These are phyloP conservation scores for Candida neerlandica DNA, from an alignment of 1,139 yeast genomes.

Conservation along the genomic window DNA sequence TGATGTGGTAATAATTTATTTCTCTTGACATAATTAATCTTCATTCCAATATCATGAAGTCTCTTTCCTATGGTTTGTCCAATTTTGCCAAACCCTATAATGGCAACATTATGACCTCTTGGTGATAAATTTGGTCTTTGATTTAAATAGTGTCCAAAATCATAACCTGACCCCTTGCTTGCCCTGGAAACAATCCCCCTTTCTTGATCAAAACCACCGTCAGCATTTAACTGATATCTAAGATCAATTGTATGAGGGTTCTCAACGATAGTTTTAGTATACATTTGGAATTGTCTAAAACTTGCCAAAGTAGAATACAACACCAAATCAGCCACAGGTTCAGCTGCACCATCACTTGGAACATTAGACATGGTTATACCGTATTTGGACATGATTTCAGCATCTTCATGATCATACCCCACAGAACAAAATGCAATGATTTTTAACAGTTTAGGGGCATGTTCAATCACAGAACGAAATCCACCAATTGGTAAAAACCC, in stretches of 20 bases:
- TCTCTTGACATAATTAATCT: constrained; percentile 63
- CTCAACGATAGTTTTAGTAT: constrained; percentile 28
- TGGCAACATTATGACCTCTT: constrained; percentile 58
- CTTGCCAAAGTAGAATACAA: constrained; percentile 58
- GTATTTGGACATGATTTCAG: constrained; percentile 34
- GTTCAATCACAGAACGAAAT: constrained; percentile 51
- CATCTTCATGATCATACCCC: constrained; percentile 68
- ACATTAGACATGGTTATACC: constrained; percentile 64
- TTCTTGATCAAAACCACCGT: constrained; percentile 12
- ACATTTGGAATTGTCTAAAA: constrained; percentile 60
- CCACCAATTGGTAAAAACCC: constrained; percentile 57
- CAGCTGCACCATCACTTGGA: constrained; percentile 64
- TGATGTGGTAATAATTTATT: constrained; percentile 41
- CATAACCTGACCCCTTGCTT: constrained; percentile 29
- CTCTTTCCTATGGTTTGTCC: constrained; percentile 67
- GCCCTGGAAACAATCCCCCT: constrained; percentile 11
- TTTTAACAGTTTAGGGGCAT: constrained; percentile 54
- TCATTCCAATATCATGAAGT: constrained; percentile 64
- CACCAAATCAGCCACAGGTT: constrained; percentile 78
- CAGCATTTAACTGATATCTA: constrained; percentile 13
- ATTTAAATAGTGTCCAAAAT: constrained; percentile 51
- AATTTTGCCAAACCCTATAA: constrained; percentile 79
- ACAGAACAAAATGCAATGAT: constrained; percentile 70
- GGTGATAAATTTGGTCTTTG: constrained; percentile 49
- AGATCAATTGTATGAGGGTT: constrained; percentile 14